Percentiles rank a stretch among this genome's conserved stretches.
Evolutionary conservation across 164 flowering plant species (phyloP).

Genomic region (Tetracentron sinense): DNA sequence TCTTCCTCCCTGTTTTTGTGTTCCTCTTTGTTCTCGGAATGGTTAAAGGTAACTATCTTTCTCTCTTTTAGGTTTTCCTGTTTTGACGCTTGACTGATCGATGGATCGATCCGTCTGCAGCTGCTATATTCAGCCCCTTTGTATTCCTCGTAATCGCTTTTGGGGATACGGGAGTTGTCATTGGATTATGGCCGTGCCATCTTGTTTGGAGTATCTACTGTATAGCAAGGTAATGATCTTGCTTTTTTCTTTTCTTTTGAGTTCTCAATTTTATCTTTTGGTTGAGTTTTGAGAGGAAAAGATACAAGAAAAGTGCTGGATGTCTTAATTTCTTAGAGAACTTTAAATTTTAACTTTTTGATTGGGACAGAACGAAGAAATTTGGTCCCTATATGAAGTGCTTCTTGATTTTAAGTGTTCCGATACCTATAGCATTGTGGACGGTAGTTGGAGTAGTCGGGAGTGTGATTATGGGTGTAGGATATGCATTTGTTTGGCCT

Average conservation of each 20-base stretch:
- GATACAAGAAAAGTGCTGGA: too few species aligned
- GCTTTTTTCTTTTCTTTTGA: background rate
- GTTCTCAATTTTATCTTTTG: background rate
- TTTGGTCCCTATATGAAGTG: conserved; percentile 16
- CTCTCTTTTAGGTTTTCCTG: background rate
- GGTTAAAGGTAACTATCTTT: conserved; percentile 7
- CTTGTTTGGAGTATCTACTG: conserved; percentile 15
- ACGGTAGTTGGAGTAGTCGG: conserved; percentile 7
- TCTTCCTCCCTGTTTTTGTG: conserved; percentile 7
- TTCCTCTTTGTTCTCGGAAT: conserved; percentile 4
- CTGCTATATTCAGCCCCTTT: conserved; percentile 13
- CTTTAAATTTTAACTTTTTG: background rate
- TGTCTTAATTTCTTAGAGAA: too few species aligned
- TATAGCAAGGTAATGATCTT: background rate
- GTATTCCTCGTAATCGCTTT: conserved; percentile 16
- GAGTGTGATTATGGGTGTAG: conserved; percentile 16
- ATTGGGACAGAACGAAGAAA: conserved; percentile 10
- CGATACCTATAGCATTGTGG: conserved; percentile 10
- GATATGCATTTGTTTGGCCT: conserved; percentile 18
- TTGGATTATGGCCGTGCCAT: conserved; percentile 16
- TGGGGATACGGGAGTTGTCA: conserved; percentile 13
- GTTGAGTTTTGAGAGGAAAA: too few species aligned
- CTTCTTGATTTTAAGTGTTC: conserved; percentile 10
- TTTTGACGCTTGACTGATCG: background rate
- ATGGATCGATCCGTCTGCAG: conserved; percentile 1